Base-by-base conservation (phyloP, 106 monocot species). In the Apostasia ramifera region DNA sequence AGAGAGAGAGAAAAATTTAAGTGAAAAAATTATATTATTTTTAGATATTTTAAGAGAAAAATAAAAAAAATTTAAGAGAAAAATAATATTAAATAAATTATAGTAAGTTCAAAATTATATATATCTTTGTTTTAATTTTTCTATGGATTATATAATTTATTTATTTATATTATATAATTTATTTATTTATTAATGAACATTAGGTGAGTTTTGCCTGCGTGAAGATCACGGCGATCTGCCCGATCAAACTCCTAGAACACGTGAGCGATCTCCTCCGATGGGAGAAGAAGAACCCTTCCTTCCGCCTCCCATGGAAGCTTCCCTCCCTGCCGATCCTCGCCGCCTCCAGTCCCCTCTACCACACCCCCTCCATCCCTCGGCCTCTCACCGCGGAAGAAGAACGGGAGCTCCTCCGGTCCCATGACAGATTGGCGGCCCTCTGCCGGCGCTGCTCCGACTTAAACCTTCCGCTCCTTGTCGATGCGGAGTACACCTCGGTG, bases 401-500 rank as follows among this genome's bases (percentile, higher is more conserved):
- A 47, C 65, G n/a, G 1, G 81, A 82, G 37, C 88, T 99, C 66
- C 47, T 58, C 42, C 39, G 49, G 4, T 90, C 90, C 11, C 78
- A 76, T 45, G n/a, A 74, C 40, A 68, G 93, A 48, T 80, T 99
- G 9, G 42, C 70, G 1, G 61, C 70, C 1, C 77, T 99, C 57
- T 87, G 85, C 76, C 44, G 13, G 26, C 52, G 77, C 48, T 99
- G 98, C 59, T 46, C 76, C 2, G 74, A 82, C 11, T 6, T 56
- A 53, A 68, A 80, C 52, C 70, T 93, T 41, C 87, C 85, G 2
- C 61, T 99, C 52, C 85, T 99, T 8, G 70, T 99, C 44, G 98
- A 99, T 59, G 98, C 93, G 2, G 93, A 99, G 81, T 99, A 99
- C 87, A 74, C 98, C 1, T 81, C 98, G 1, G 90, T 99, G 43